These are phyloP conservation scores for Aspergillus sergii DNA, from an alignment of 2,329 filamentous ascomycete species.

Conservation along the genomic window DNA sequence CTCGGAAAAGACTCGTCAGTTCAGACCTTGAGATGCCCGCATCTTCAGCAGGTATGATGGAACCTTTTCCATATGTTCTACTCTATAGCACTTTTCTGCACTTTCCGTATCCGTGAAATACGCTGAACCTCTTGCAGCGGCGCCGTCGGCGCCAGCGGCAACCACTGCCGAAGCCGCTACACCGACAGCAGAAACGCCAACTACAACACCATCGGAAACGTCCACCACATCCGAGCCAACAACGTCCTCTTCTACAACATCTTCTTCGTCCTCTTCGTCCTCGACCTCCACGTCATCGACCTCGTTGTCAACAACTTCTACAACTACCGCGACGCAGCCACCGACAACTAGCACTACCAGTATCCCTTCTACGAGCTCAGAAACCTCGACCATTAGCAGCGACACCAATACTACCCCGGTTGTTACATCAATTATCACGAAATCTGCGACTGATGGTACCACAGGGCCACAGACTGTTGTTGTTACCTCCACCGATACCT, in stretches of 20 bases:
- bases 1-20: not conserved
- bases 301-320: conserved; percentile 18
- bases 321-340: conserved; percentile 16
- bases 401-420: conserved; percentile 8
- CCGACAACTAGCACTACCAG: conserved; percentile 22
- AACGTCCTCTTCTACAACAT: conserved; percentile 19
- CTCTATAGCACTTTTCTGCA: not conserved
- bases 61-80: not conserved
- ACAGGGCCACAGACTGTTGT: conserved; percentile 16
- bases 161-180: conserved; percentile 15
- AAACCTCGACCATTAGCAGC: conserved; percentile 15
- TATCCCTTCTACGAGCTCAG: conserved; percentile 13
- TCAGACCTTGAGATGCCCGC: not conserved
- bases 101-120: not conserved
- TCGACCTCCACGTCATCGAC: conserved; percentile 28
- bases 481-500: conserved; percentile 22
- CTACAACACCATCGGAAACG: conserved; percentile 17
- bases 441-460: conserved; percentile 15
- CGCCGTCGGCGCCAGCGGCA: conserved; percentile 8
- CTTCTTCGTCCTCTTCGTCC: conserved; percentile 18
- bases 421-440: conserved; percentile 11
- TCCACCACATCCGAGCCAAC: conserved; percentile 21
- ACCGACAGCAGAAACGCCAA: conserved; percentile 12
- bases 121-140: conserved; percentile 6
- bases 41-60: conserved; percentile 3